Conservation (phyloP, 2,329 filamentous ascomycete species). For the Leptographium wingfieldii region DNA sequence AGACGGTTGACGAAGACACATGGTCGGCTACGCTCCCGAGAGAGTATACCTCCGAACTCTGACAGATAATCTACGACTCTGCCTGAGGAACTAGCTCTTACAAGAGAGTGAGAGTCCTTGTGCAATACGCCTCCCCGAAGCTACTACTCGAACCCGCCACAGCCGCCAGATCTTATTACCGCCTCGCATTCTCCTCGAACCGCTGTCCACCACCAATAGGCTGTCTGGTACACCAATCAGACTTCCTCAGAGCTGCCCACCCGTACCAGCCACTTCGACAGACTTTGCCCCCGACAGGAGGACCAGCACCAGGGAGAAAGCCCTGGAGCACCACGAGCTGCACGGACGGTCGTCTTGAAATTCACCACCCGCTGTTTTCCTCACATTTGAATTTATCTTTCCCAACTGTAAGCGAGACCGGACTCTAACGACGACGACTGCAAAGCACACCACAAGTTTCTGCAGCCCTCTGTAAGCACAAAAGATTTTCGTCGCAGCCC, state of each 20-base stretch:
- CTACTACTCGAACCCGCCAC: too few relatives aligned
- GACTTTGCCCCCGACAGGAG: too few relatives aligned
- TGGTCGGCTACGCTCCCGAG: conserved; percentile 2
- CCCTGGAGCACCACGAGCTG: not conserved
- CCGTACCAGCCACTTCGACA: too few relatives aligned
- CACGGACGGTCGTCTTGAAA: too few relatives aligned
- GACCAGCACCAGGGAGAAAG: not conserved
- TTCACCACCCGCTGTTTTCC: not conserved
- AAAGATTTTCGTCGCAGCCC: conserved; percentile 31
- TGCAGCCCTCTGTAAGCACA: conserved; percentile 3
- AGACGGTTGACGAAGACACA: conserved; percentile 1
- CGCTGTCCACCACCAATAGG: too few relatives aligned
- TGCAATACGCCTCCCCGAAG: too few relatives aligned
- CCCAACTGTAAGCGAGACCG: not conserved
- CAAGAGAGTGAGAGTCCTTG: too few relatives aligned
- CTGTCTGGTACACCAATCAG: too few relatives aligned
- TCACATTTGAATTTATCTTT: not conserved
- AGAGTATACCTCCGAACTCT: conserved; percentile 17
- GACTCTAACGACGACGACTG: not conserved
- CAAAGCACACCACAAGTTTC: not conserved
- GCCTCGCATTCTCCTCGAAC: too few relatives aligned
- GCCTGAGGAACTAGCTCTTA: too few relatives aligned
- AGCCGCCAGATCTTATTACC: too few relatives aligned
- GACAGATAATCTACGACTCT: not conserved
- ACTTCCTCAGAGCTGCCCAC: too few relatives aligned